Percentiles rank a stretch among this genome's conserved stretches.
Evolutionary conservation across 352 stramenopile species (phyloP).

Genomic region (Halophytophthora polymorphica): DNA sequence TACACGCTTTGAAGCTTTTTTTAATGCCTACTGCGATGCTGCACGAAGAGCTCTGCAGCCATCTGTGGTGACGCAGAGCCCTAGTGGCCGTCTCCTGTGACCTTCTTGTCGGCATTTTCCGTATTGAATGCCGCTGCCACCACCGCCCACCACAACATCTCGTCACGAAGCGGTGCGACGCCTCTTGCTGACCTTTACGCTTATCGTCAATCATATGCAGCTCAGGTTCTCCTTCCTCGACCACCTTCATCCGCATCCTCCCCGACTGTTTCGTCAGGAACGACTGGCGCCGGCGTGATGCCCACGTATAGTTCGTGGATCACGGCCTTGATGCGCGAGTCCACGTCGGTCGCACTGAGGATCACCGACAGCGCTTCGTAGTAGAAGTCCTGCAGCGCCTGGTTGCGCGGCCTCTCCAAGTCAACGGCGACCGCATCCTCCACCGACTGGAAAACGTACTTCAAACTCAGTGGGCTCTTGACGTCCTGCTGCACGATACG

Average conservation of each 20-base stretch:
- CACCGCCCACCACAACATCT: too few species aligned
- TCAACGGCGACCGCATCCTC: slow-evolving; percentile 21
- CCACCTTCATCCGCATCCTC: neutral
- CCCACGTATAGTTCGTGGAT: slow-evolving; percentile 29
- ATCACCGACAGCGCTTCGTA: slow-evolving; percentile 25
- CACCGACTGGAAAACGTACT: slow-evolving; percentile 35
- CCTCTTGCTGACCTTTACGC: too few species aligned
- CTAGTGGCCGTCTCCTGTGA: too few species aligned
- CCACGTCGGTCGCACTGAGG: slow-evolving; percentile 25
- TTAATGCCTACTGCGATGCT: too few species aligned
- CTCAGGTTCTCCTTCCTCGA: too few species aligned
- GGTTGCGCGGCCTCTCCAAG: slow-evolving; percentile 16
- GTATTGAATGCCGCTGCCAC: too few species aligned
- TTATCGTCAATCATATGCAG: too few species aligned
- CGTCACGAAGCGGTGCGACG: too few species aligned
- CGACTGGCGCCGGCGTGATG: slow-evolving; percentile 18
- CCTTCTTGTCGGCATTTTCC: too few species aligned
- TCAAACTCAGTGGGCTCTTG: slow-evolving; percentile 37
- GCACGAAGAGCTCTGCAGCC: too few species aligned
- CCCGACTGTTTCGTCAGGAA: slow-evolving; percentile 7
- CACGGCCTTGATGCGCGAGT: slow-evolving; percentile 35
- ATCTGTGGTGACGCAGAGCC: too few species aligned
- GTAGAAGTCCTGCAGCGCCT: slow-evolving; percentile 32
- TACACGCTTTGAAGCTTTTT: too few species aligned
- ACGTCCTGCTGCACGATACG: slow-evolving; percentile 56